These are phyloP conservation scores for Sporothrix pallida DNA, from an alignment of 2,329 filamentous ascomycete species.

Conservation along the genomic window DNA sequence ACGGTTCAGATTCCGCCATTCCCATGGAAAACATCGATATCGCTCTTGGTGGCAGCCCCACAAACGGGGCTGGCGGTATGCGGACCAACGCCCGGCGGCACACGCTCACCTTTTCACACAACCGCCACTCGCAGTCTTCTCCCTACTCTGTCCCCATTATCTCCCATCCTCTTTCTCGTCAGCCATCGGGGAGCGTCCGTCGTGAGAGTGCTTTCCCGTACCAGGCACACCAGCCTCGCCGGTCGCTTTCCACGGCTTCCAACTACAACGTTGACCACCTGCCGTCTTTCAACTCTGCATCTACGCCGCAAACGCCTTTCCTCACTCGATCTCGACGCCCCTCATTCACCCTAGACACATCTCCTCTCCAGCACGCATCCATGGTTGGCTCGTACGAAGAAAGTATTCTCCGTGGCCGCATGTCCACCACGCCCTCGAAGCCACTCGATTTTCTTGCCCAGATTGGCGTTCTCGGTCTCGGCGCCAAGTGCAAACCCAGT, in stretches of 20 bases:
- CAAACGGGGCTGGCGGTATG: constrained; percentile 27
- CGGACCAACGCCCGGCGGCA: constrained; percentile 63
- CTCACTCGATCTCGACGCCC: constrained; percentile 65
- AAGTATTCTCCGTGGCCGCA: constrained; percentile 89
- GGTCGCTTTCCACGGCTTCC: constrained; percentile 71
- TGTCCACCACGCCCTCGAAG: constrained; percentile 94
- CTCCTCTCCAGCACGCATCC: constrained; percentile 83
- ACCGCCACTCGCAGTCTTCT: constrained; percentile 47
- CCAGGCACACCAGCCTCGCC: constrained; percentile 78
- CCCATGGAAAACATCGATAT: constrained; percentile 59
- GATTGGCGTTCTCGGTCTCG: constrained; percentile 89
- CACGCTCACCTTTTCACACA: constrained; percentile 69
- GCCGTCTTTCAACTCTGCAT: constrained; percentile 43
- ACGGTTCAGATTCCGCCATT: constrained; percentile 40
- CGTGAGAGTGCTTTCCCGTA: constrained; percentile 69
- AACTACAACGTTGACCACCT: constrained; percentile 43
- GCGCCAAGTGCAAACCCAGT: constrained; percentile 78
- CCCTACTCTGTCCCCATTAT: constrained; percentile 38
- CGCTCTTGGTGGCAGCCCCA: constrained; percentile 45
- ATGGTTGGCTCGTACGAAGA: constrained; percentile 99
- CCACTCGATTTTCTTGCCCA: constrained; percentile 93
- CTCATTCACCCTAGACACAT: constrained; percentile 75
- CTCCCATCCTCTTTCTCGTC: constrained; percentile 39
- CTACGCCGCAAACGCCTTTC: constrained; percentile 52
- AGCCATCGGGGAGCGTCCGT: constrained; percentile 51